Percentiles rank a stretch among this genome's conserved stretches.
Conservation (phyloP, 805 yeast species). For the Tetrapisispora phaffii region DNA sequence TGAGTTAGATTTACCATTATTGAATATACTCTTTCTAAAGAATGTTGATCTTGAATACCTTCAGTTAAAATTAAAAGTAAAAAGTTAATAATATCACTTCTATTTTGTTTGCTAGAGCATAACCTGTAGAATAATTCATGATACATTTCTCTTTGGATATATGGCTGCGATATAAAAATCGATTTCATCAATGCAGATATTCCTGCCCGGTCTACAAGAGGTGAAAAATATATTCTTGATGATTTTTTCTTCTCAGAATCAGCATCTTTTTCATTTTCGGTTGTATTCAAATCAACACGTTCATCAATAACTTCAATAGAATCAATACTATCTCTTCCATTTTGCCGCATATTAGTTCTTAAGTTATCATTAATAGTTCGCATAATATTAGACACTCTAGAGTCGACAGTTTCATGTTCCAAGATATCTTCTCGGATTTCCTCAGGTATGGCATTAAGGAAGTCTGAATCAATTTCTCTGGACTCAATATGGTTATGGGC, state of each 20-base stretch:
- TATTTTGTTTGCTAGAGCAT: slow-evolving; percentile 67
- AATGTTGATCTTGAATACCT: slow-evolving; percentile 51
- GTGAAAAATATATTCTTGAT: slow-evolving; percentile 41
- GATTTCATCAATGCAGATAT: slow-evolving; percentile 62
- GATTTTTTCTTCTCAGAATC: slow-evolving; percentile 20
- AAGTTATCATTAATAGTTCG: not conserved
- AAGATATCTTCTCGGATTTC: slow-evolving; percentile 50
- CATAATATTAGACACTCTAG: slow-evolving; percentile 18
- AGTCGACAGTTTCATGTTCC: slow-evolving; percentile 43
- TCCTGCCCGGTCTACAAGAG: slow-evolving; percentile 67
- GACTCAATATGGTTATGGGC: slow-evolving; percentile 34
- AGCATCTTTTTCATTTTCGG: slow-evolving; percentile 4
- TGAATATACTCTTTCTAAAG: slow-evolving; percentile 53
- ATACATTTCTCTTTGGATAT: slow-evolving; percentile 49
- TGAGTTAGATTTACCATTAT: slow-evolving; percentile 46
- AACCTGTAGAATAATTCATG: slow-evolving; percentile 57
- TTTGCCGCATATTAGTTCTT: not conserved
- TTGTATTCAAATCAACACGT: slow-evolving; percentile 11
- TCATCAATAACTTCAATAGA: slow-evolving; percentile 4
- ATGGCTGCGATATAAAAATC: slow-evolving; percentile 62
- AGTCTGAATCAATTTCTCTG: slow-evolving; percentile 69
- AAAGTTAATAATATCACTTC: slow-evolving; percentile 63
- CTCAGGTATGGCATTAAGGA: slow-evolving; percentile 71
- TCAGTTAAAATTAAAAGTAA: slow-evolving; percentile 64
- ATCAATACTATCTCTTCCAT: slow-evolving; percentile 2